These are phyloP conservation scores for Pseudocercospora pini-densiflorae DNA, from an alignment of 2,329 filamentous ascomycete genomes.

Conservation along the genomic window DNA sequence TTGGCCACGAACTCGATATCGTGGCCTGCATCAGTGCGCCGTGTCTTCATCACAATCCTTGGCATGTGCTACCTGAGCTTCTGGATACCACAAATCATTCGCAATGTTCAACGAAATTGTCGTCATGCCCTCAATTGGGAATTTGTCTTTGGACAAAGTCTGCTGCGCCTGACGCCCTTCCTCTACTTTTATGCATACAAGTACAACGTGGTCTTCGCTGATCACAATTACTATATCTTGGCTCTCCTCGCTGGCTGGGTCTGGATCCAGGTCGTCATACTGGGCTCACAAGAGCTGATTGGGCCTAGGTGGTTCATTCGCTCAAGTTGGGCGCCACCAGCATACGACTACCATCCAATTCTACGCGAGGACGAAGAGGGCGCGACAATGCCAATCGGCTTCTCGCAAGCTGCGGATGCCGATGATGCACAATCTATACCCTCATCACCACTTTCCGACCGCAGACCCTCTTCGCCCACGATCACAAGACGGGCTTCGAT, in stretches of 20 bases:
- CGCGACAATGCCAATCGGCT: conserved; percentile 75
- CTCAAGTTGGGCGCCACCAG: conserved; percentile 67
- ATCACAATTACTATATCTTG: conserved; percentile 69
- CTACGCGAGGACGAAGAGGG: conserved; percentile 84
- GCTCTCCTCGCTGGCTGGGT: conserved; percentile 73
- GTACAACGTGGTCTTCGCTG: conserved; percentile 81
- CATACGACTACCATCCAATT: conserved; percentile 94
- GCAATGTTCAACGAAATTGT: conserved; percentile 89
- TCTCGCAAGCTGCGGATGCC: conserved; percentile 43
- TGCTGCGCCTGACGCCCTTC: conserved; percentile 77
- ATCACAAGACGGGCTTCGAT: conserved; percentile 23
- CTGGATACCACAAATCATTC: conserved; percentile 89
- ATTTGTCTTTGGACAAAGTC: conserved; percentile 83
- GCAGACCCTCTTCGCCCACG: conserved; percentile 35
- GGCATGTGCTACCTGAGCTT: conserved; percentile 82
- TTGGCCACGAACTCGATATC: conserved; percentile 64
- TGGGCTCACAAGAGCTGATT: conserved; percentile 82
- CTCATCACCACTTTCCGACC: conserved; percentile 32
- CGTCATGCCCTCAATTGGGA: conserved; percentile 89
- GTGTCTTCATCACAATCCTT: conserved; percentile 64
- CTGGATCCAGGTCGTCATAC: conserved; percentile 79
- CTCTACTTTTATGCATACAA: conserved; percentile 81
- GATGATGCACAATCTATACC: conserved; percentile 29
- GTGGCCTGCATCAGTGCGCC: conserved; percentile 58
- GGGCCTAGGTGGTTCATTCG: conserved; percentile 87